Evolutionary conservation across 805 yeast genomes (phyloP), one percentile per base, ranked within the genome.

Genomic region (Zygosaccharomyces lentus): DNA sequence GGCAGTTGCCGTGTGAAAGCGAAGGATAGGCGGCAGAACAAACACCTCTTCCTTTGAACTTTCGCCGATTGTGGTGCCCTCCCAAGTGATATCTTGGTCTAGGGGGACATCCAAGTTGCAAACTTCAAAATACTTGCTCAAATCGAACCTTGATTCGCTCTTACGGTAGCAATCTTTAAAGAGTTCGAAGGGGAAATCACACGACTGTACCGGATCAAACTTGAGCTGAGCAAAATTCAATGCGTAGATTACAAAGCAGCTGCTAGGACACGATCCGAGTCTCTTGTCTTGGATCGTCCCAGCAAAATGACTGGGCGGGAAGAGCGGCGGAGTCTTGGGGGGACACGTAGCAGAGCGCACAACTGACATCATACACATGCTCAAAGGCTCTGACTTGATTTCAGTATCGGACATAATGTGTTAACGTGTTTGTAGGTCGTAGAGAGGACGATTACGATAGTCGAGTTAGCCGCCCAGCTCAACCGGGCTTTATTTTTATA

Each of bases 271-370:
- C n/a, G 32, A 34, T n/a, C 42, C 46, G 23, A 51, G 25, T 15
- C 34, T 40, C 13, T 26, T 42, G 23, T 46, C 46, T 25, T 24
- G 38, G 9, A 55, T 45, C 16, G 50, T 47, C 3, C 25, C 34
- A 9, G 43, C 19, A 32, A 55, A 55, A 4, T 37, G 37, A 9
- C 19, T 31, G 6, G 57, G 57, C n/a, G 57, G 59, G 13, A 51
- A 34, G 9, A 32, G 30, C 16, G 34, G 19, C 16, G 41, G 34
- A 21, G 34, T 27, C 23, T 38, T 38, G 21, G 23, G 19, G 6
- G 24, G 41, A 21, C 10, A 26, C 5, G 41, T 27, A 3, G 25
- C 10, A 2, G 41, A 27, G 13, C 6, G 15, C 5, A 15, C 41
- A 38, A 34, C 16, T 6, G 41, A 38, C 4, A 12, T 24, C 6